phyloP scores from a whole-genome alignment of 164 flowering plant genomes.

The Annona squamosa region DNA sequence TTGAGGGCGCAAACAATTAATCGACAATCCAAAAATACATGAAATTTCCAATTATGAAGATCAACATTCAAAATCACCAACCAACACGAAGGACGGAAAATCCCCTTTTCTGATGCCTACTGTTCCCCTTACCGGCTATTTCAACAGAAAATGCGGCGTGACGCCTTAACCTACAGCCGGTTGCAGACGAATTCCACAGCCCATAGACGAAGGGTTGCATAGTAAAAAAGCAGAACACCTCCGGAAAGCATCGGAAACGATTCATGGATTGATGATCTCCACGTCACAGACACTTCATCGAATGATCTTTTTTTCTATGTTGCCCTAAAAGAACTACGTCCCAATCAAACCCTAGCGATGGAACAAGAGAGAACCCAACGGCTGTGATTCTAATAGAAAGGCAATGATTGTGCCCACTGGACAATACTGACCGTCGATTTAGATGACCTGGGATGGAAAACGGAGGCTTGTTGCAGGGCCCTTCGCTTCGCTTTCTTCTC shows the following conservation, averaged over 20 bases:
- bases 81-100: background rate
- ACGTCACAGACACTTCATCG: background rate
- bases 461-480: background rate
- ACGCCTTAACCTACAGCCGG: background rate
- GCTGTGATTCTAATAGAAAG: background rate
- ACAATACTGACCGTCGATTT: background rate
- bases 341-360: background rate
- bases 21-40: background rate
- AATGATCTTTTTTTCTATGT: background rate
- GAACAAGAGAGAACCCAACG: background rate
- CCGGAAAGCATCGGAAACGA: background rate
- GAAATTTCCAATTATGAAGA: background rate
- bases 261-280: background rate
- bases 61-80: background rate
- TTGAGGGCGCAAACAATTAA: background rate
- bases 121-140: background rate
- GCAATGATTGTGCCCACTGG: background rate
- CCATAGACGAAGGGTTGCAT: background rate
- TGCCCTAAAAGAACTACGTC: background rate
- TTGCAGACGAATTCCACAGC: background rate
- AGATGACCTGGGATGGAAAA: background rate
- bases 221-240: background rate
- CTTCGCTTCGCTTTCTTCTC: background rate
- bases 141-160: background rate
- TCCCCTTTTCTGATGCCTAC: background rate